Evolutionary conservation across 495 filamentous ascomycete genomes (phyloP), one percentile per base, ranked within the genome.

Genomic region (Letharia columbiana): DNA sequence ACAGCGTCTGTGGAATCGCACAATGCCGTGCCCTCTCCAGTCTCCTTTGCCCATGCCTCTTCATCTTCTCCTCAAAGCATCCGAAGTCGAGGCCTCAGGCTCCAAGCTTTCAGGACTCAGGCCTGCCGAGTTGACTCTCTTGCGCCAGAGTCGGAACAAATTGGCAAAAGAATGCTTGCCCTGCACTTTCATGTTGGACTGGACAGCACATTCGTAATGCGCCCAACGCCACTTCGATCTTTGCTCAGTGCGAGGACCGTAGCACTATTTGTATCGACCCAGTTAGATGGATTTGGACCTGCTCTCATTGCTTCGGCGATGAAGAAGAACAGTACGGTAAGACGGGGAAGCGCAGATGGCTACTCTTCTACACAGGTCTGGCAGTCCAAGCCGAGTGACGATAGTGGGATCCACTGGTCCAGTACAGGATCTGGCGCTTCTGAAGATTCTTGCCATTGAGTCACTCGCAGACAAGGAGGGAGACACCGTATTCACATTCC

Each of bases 271-370:
- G 76, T 63, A 77, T 82, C 40, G 70, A 74, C 3, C 45, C 73
- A 40, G 61, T 68, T 17, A 80, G 79, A 18, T 67, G 80, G 41
- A 68, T 82, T 15, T 65, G 82, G 42, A 82, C 78, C 20, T 80
- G 78, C 67, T 72, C 79, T 17, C 79, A 81, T 67, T 82, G 81
- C 66, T 67, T 82, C 10, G 77, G 75, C 20, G 79, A 77, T 61
- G 73, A 57, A 9, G 54, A 31, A 9, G 64, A 65, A 28, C 71
- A 76, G 13, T 70, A 74, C 60, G 63, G 74, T 20, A 56, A 66
- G 12, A 33, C 8, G 18, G 23, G 63, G 13, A 67, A 69, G 37
- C 18, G 41, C 2, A 67, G 73, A 60, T 80, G 77, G 75, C 74
- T 81, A 20, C 64, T 80, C 18, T 78, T 76, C 63, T 72, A 76